Evolutionary conservation across 352 stramenopile species (phyloP), one percentile per base, ranked within the genome.

Genomic region (Pythium scleroteichum): DNA sequence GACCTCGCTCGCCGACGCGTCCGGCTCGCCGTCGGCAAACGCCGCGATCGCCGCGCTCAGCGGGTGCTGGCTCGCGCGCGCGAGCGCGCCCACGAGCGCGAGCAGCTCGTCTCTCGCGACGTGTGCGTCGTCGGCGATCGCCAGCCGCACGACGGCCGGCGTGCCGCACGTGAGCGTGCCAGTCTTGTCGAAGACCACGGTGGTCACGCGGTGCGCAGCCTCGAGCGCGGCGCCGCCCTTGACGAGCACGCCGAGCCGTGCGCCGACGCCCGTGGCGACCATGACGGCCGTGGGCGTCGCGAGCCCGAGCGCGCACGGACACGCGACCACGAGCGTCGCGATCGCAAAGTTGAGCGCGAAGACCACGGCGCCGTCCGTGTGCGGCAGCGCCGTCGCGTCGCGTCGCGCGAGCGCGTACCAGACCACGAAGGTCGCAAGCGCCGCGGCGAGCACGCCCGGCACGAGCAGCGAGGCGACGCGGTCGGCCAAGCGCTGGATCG

Each of bases 121-220:
- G 42, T 39, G 8, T 80, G 83, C 61, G 82, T 90, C 48, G 92
- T 69, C 24, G 96, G 75, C 14, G 95, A 73, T 5, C 38, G 13
- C 3, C 29, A 96, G 77, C 54, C 96, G 76, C 35, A 81, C 91
- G 42, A 98, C 88, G 7, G 82, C 75, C 6, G 95, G 96, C 47
- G 92, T 81, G 5, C 96, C 96, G 17, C 90, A 79, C 0, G 96
- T 99, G 13, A 99, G 68, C n/a, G 97, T 99, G 3, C 98, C 98
- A 0, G 98, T 99, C 80, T 99, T 99, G 79, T 99, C 98, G 71
- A 99, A 99, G n/a, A 99, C 68, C 50, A 99, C 93, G 38, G 90
- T 92, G 56, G 96, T 90, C 35, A 99, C 82, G 53, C 93, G 94
- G 63, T 97, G 86, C 12, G 90, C 88, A 19, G 81, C 75, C 59